These are phyloP conservation scores for Tetracladium maxilliforme DNA, from an alignment of 2,329 filamentous ascomycete genomes.

Conservation along the genomic window DNA sequence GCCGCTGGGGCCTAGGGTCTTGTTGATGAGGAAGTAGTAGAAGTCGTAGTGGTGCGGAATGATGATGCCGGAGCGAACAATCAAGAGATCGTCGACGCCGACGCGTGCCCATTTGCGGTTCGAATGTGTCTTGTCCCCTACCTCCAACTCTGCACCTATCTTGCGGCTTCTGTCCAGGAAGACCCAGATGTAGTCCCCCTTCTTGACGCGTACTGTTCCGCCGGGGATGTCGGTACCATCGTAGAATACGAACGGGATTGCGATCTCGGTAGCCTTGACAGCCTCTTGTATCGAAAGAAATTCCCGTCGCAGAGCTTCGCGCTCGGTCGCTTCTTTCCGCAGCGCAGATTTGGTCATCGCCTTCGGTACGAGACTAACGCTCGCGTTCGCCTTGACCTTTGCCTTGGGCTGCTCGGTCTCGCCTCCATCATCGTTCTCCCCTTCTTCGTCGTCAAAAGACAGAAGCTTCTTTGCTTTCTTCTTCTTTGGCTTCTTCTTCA, in stretches of 20 bases:
- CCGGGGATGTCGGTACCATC: slow-evolving; percentile 84
- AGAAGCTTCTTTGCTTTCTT: slow-evolving; percentile 36
- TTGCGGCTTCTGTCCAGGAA: slow-evolving; percentile 87
- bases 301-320: slow-evolving; percentile 62
- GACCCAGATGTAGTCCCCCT: slow-evolving; percentile 85
- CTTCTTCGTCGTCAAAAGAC: slow-evolving; percentile 52
- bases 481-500: slow-evolving; percentile 24
- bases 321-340: slow-evolving; percentile 63
- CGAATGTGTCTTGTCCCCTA: slow-evolving; percentile 52
- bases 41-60: slow-evolving; percentile 98
- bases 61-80: slow-evolving; percentile 81
- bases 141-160: slow-evolving; percentile 69
- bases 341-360: slow-evolving; percentile 62
- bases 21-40: slow-evolving; percentile 93
- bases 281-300: slow-evolving; percentile 73
- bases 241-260: slow-evolving; percentile 93
- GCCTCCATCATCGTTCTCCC: slow-evolving; percentile 28
- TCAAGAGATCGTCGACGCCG: slow-evolving; percentile 87
- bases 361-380: slow-evolving; percentile 53
- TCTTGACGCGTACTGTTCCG: slow-evolving; percentile 73
- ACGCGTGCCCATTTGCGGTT: slow-evolving; percentile 82
- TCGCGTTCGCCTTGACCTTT: slow-evolving; percentile 47
- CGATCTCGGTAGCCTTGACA: slow-evolving; percentile 78
- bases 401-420: slow-evolving; percentile 14
- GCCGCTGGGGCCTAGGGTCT: slow-evolving; percentile 58